phyloP scores from a whole-genome alignment of 2,329 filamentous ascomycete genomes.

The Metarhizium guizhouense region DNA sequence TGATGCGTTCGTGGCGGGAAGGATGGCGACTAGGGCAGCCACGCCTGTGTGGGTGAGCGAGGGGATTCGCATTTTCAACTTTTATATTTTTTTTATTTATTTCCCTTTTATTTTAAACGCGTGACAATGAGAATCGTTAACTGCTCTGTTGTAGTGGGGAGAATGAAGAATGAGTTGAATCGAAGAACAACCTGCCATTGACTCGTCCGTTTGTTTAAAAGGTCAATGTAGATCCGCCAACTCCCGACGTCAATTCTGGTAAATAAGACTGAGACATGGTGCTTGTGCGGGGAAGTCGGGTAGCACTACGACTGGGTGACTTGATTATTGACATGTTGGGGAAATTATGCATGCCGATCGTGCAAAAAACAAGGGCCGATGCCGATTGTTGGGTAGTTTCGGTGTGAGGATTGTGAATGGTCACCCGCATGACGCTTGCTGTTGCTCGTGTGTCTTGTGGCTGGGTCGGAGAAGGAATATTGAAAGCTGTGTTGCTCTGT shows the following conservation, averaged over 20 bases:
- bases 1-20: background rate
- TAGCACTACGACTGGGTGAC: background rate
- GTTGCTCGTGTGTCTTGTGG: too few species aligned
- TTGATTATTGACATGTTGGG: background rate
- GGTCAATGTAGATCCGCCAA: too few species aligned
- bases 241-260: too few species aligned
- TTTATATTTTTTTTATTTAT: too few species aligned
- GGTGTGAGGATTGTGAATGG: background rate
- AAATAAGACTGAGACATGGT: background rate
- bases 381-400: background rate
- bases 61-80: background rate
- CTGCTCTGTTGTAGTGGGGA: too few species aligned
- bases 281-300: background rate
- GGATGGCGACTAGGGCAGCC: background rate
- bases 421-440: too few species aligned
- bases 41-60: background rate
- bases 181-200: too few species aligned
- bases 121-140: too few species aligned
- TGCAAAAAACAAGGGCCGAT: background rate
- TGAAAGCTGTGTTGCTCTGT: too few species aligned
- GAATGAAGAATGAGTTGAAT: too few species aligned
- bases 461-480: background rate
- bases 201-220: too few species aligned
- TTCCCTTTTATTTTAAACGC: too few species aligned
- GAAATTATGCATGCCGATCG: background rate